phyloP scores from a whole-genome alignment of 2,329 filamentous ascomycete genomes.

The Mariannaea elegans region DNA sequence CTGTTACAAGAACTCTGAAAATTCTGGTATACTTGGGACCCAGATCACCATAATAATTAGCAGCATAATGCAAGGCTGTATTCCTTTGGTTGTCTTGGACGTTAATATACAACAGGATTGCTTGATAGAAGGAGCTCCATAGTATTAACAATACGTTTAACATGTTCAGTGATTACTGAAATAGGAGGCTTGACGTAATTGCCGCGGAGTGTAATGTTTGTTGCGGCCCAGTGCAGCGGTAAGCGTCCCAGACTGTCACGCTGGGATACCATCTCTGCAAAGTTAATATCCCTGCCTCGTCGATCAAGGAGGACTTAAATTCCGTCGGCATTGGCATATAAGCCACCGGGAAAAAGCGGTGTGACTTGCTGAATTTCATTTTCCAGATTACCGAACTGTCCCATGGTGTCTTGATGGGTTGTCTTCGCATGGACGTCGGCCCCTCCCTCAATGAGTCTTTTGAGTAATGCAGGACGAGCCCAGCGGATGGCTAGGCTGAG shows the following conservation, averaged over 20 bases:
- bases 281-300: background rate
- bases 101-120: background rate
- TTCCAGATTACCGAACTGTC: background rate
- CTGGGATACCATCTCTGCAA: background rate
- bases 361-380: background rate
- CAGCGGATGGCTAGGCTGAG: background rate
- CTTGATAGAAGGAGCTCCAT: background rate
- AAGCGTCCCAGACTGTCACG: background rate
- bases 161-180: background rate
- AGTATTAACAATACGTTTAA: background rate
- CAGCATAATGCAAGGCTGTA: background rate
- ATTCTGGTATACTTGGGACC: background rate
- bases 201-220: background rate
- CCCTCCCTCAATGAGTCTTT: slow-evolving; percentile 1
- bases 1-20: background rate
- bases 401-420: background rate
- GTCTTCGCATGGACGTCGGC: background rate
- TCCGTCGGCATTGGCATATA: background rate
- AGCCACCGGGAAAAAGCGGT: background rate
- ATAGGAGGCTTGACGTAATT: background rate
- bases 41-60: background rate
- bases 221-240: slow-evolving; percentile 5
- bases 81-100: background rate
- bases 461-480: background rate
- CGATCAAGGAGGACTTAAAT: background rate